A percentile compares a stretch with the other conserved stretches of the same genome.
Evolutionary conservation across 2,329 filamentous ascomycete species (phyloP).

Genomic region (Laburnicola sp.): DNA sequence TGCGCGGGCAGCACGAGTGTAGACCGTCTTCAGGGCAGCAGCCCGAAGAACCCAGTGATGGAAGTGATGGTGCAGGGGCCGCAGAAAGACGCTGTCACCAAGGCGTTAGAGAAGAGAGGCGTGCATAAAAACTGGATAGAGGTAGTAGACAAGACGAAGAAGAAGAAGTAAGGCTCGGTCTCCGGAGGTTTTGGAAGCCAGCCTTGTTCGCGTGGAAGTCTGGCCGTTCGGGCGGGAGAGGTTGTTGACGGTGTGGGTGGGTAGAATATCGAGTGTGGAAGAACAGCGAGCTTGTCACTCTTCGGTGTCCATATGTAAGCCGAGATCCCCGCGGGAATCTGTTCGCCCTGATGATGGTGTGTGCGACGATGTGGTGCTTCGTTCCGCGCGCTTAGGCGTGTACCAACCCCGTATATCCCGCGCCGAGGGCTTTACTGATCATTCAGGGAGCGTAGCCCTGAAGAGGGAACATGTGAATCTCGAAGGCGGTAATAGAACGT

Average conservation of each 20-base stretch:
- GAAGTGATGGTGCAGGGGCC: slow-evolving; percentile 70
- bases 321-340: not conserved
- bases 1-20: slow-evolving; percentile 71
- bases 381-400: not conserved
- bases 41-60: slow-evolving; percentile 65
- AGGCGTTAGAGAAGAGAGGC: slow-evolving; percentile 62
- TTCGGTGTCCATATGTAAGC: slow-evolving; percentile 6
- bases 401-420: not conserved
- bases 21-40: slow-evolving; percentile 61
- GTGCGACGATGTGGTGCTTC: not conserved
- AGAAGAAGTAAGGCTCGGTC: slow-evolving; percentile 36
- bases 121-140: slow-evolving; percentile 64
- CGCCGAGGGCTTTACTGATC: not conserved
- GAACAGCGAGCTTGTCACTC: not conserved
- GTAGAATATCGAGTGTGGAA: not conserved
- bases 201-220: not conserved
- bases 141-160: slow-evolving; percentile 69
- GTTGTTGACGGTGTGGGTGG: not conserved
- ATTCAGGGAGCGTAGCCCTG: too few species aligned
- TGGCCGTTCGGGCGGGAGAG: not conserved
- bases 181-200: not conserved
- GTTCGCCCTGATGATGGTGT: not conserved
- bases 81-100: slow-evolving; percentile 63
- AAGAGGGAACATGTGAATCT: too few species aligned
- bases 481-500: too few species aligned